phyloP scores from a whole-genome alignment of 768 basidiomycete species.

The Rossbeevera mucosa region DNA sequence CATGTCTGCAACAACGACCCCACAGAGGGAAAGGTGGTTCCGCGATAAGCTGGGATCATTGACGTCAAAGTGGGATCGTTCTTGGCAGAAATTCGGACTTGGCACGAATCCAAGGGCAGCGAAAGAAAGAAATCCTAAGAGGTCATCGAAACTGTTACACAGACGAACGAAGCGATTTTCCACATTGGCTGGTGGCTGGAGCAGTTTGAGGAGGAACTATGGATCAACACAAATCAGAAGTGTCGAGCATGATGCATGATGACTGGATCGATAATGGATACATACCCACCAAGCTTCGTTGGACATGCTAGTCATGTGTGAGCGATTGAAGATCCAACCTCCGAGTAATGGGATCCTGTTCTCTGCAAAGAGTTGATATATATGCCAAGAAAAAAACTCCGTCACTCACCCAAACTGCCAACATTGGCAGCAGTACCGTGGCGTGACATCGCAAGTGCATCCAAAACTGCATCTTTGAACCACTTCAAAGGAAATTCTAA shows the following conservation, averaged over 20 bases:
- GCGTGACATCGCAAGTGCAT: slow-evolving; percentile 16
- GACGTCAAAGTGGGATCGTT: neutral
- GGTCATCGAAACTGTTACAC: slow-evolving; percentile 29
- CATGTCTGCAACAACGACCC: slow-evolving; percentile 20
- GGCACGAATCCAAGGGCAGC: slow-evolving; percentile 17
- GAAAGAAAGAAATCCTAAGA: slow-evolving; percentile 29
- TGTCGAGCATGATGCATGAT: neutral
- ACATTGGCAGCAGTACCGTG: slow-evolving; percentile 10
- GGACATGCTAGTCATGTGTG: slow-evolving; percentile 17
- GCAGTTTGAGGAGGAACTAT: slow-evolving; percentile 4
- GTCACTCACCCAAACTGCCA: slow-evolving; percentile 6
- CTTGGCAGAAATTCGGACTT: slow-evolving; percentile 18
- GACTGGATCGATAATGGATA: neutral
- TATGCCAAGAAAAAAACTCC: neutral
- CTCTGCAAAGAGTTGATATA: neutral
- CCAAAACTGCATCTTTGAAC: slow-evolving; percentile 27
- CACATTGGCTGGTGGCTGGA: slow-evolving; percentile 14
- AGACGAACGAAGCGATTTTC: slow-evolving; percentile 31
- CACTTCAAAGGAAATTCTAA: slow-evolving; percentile 19
- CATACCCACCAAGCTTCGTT: slow-evolving; percentile 34
- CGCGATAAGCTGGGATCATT: slow-evolving; percentile 5
- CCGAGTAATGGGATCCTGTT: slow-evolving; percentile 24
- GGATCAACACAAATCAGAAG: neutral
- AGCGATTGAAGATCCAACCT: slow-evolving; percentile 30
- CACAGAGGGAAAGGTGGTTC: slow-evolving; percentile 22